phyloP scores from a whole-genome alignment of 108 stramenopile species.

The Skeletonema grethae region DNA sequence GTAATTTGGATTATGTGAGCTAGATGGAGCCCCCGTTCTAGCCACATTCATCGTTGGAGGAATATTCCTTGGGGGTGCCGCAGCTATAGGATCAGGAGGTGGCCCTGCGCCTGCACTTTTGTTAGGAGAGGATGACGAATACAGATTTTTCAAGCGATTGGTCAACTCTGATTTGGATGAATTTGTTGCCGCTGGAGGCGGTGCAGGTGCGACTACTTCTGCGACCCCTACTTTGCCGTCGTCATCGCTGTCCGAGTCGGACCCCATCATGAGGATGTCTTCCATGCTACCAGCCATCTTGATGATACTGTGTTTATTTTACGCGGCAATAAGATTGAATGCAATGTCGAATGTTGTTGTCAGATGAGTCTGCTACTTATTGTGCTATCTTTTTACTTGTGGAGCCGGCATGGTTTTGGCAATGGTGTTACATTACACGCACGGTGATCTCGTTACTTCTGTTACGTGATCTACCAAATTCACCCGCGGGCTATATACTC shows the following conservation, averaged over 20 bases:
- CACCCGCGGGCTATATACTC: no score
- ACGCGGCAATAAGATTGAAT: no score
- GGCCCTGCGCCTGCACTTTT: background rate
- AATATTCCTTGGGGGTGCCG: background rate
- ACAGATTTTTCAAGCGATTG: slow-evolving; percentile 46
- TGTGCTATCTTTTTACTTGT: no score
- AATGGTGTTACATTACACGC: no score
- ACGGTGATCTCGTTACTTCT: no score
- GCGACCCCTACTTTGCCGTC: slow-evolving; percentile 16
- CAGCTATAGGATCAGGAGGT: background rate
- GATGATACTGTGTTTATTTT: background rate
- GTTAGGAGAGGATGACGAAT: slow-evolving; percentile 12
- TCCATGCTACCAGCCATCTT: slow-evolving; percentile 29
- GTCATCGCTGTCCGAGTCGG: slow-evolving; percentile 25
- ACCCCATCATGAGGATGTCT: slow-evolving; percentile 24
- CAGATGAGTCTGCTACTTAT: no score
- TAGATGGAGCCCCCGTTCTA: slow-evolving; percentile 8
- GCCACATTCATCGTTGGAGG: slow-evolving; percentile 10
- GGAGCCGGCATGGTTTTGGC: no score
- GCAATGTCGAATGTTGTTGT: no score
- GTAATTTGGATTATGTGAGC: slow-evolving; percentile 12
- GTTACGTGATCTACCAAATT: no score
- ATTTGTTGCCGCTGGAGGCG: background rate
- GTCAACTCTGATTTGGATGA: slow-evolving; percentile 40
- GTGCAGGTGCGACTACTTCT: background rate